Percentiles rank a stretch among this genome's conserved stretches.
phyloP scores from a whole-genome alignment of 495 filamentous ascomycete species.

The Penicillium desertorum region DNA sequence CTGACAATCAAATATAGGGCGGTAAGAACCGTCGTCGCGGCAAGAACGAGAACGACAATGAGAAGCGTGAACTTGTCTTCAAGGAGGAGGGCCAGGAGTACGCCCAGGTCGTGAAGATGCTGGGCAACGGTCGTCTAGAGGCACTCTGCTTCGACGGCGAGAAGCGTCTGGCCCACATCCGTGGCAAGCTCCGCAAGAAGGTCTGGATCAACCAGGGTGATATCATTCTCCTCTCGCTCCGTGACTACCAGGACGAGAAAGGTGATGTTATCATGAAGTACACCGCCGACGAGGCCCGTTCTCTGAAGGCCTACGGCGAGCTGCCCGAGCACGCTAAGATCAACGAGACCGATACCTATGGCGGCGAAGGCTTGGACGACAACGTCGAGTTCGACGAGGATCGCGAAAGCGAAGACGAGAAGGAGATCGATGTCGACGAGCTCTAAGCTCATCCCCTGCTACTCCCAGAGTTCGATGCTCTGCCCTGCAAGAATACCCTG shows the following conservation, averaged over 20 bases:
- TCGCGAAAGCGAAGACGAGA: constrained; percentile 56
- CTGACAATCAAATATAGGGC: constrained; percentile 60
- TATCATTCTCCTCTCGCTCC: constrained; percentile 94
- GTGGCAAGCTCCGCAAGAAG: constrained; percentile 97
- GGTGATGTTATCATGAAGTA: constrained; percentile 99
- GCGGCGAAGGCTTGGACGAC: constrained; percentile 58
- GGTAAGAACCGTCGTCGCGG: constrained; percentile 98
- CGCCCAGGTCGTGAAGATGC: constrained; percentile 97
- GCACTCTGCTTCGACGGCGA: constrained; percentile 96
- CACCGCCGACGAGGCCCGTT: constrained; percentile 92
- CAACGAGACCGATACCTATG: constrained; percentile 97
- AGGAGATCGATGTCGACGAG: constrained; percentile 61
- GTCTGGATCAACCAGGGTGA: constrained; percentile 99
- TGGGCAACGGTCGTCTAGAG: constrained; percentile 95
- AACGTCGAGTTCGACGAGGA: constrained; percentile 63
- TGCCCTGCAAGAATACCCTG: constrained; percentile 40
- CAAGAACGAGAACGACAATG: constrained; percentile 99
- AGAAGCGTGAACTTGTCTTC: constrained; percentile 98
- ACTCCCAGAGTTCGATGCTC: constrained; percentile 32
- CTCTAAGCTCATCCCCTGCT: constrained; percentile 44
- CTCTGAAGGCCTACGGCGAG: constrained; percentile 93
- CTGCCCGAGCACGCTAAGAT: constrained; percentile 98
- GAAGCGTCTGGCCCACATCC: constrained; percentile 53
- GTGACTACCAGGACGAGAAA: constrained; percentile 99
- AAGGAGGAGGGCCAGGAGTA: constrained; percentile 99